phyloP scores from a whole-genome alignment of 2,329 filamentous ascomycete species.

The Fusarium haematococcum region DNA sequence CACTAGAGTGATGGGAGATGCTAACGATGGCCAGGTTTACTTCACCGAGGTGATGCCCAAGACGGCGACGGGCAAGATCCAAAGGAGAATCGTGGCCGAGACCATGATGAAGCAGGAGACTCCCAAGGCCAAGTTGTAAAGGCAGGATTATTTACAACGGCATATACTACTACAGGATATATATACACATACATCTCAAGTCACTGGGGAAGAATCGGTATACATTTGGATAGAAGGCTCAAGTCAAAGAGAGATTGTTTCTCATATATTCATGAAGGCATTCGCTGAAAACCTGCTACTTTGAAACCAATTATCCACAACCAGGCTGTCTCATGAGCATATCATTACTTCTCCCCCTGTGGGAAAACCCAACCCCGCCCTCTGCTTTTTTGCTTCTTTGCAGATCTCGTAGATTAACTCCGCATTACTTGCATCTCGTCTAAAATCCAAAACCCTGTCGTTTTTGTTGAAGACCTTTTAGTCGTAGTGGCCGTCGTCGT shows the following conservation, averaged over 20 bases:
- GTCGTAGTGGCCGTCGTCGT: slow-evolving; percentile 43
- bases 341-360: background rate
- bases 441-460: background rate
- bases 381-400: background rate
- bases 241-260: slow-evolving; percentile 20
- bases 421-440: slow-evolving; percentile 21
- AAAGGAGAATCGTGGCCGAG: slow-evolving; percentile 87
- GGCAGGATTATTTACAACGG: background rate
- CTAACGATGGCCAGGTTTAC: slow-evolving; percentile 68
- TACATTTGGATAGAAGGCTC: background rate
- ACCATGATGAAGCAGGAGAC: slow-evolving; percentile 79
- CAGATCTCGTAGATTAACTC: slow-evolving; percentile 9
- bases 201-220: background rate
- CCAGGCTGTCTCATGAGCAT: slow-evolving; percentile 13
- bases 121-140: slow-evolving; percentile 66
- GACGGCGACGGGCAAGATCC: slow-evolving; percentile 92
- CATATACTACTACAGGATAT: slow-evolving; percentile 1
- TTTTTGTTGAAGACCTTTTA: slow-evolving; percentile 2
- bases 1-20: background rate
- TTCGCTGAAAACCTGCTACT: slow-evolving; percentile 17
- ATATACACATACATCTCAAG: background rate
- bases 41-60: slow-evolving; percentile 89
- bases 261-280: slow-evolving; percentile 9
- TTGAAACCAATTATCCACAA: slow-evolving; percentile 1
- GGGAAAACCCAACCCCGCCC: background rate